phyloP scores from a whole-genome alignment of 73 alveolate genomes.

The Durusdinium trenchii region DNA sequence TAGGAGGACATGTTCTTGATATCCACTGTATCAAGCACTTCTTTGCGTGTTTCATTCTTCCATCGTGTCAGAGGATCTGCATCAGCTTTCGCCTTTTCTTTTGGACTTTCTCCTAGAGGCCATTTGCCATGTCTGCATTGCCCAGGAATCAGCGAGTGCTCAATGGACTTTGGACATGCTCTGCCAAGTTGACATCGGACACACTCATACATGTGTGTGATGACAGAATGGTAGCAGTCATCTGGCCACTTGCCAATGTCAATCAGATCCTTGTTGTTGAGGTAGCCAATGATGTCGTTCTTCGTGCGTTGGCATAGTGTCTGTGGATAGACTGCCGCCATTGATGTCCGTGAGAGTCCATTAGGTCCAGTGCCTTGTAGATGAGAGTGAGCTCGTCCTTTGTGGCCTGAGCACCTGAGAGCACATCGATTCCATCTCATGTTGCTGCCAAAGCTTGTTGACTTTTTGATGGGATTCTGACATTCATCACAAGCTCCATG shows the following conservation, averaged over 20 bases:
- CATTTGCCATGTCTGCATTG: no score
- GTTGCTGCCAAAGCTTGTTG: constrained; percentile 5
- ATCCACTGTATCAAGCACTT: no score
- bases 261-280: background rate
- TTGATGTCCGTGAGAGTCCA: background rate
- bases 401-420: constrained; percentile 15
- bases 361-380: background rate
- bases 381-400: background rate
- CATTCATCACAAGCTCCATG: background rate
- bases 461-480: background rate
- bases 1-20: no score
- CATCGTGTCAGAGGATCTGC: no score
- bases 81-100: no score
- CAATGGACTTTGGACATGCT: background rate
- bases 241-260: background rate
- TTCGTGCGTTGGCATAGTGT: background rate
- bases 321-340: constrained; percentile 13
- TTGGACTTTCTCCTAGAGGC: no score
- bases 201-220: background rate
- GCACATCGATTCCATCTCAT: background rate
- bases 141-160: background rate
- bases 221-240: background rate
- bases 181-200: background rate
- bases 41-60: no score
- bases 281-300: background rate